phyloP scores from a whole-genome alignment of 345 rosid species.

The Clarkia xantiana region DNA sequence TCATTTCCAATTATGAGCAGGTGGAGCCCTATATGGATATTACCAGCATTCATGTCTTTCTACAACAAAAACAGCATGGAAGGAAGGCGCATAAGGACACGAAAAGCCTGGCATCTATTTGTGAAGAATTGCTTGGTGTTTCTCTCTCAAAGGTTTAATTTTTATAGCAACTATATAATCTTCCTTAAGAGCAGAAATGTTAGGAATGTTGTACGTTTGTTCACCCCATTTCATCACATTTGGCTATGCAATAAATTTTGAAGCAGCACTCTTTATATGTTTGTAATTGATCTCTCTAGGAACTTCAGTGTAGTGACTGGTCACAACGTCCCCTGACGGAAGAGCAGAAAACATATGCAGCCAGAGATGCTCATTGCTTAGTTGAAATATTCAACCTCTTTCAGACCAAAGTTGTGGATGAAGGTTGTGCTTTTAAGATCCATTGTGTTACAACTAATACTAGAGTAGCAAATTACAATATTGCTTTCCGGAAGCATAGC shows the following conservation, averaged over 20 bases:
- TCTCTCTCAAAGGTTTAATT: slow-evolving; percentile 66
- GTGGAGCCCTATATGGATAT: slow-evolving; percentile 84
- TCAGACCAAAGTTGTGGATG: slow-evolving; percentile 28
- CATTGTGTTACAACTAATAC: too few species aligned
- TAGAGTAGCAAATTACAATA: too few species aligned
- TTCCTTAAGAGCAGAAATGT: not conserved
- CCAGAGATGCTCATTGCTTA: slow-evolving; percentile 82
- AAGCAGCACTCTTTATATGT: too few species aligned
- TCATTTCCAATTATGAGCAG: slow-evolving; percentile 19
- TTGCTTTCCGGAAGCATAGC: too few species aligned
- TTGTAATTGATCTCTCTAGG: slow-evolving; percentile 38
- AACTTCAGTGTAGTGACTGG: slow-evolving; percentile 99
- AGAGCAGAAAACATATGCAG: slow-evolving; percentile 81
- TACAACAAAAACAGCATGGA: slow-evolving; percentile 50
- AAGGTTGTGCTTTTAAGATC: slow-evolving; percentile 27
- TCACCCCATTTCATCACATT: not conserved
- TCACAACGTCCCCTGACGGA: slow-evolving; percentile 83
- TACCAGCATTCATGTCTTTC: slow-evolving; percentile 28
- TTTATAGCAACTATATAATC: not conserved
- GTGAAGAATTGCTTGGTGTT: slow-evolving; percentile 51
- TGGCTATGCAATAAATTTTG: too few species aligned
- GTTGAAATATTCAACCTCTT: slow-evolving; percentile 51
- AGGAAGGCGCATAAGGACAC: slow-evolving; percentile 44
- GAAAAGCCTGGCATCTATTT: slow-evolving; percentile 61
- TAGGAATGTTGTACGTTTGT: not conserved